Evolutionary conservation across 768 basidiomycete genomes (phyloP).

Genomic region (Phlegmacium glaucopus): DNA sequence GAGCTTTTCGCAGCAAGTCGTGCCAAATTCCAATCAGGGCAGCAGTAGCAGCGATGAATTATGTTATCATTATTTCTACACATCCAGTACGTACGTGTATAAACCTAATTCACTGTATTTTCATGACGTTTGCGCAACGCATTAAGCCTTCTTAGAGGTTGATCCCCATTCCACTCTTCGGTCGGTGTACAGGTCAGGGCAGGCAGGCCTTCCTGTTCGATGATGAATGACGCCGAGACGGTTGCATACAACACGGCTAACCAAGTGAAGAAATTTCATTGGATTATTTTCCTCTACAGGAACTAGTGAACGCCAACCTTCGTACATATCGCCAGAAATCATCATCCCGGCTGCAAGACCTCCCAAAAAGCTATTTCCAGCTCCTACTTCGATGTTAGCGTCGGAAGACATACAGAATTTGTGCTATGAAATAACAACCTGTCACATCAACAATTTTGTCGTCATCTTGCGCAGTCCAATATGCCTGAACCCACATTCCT

Average conservation of each 20-base stretch:
- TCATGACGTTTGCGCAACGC: slow-evolving; percentile 42
- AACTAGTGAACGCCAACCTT: slow-evolving; percentile 46
- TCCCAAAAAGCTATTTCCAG: slow-evolving; percentile 89
- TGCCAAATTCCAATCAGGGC: slow-evolving; percentile 48
- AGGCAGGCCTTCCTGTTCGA: slow-evolving; percentile 83
- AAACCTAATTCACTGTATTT: slow-evolving; percentile 32
- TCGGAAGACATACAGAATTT: slow-evolving; percentile 5
- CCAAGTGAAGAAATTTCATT: not conserved
- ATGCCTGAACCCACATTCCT: slow-evolving; percentile 70
- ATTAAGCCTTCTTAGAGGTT: slow-evolving; percentile 54
- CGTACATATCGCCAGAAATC: slow-evolving; percentile 54
- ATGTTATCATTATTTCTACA: slow-evolving; percentile 18
- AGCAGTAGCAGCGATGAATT: slow-evolving; percentile 14
- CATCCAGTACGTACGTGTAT: slow-evolving; percentile 29
- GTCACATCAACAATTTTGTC: slow-evolving; percentile 76
- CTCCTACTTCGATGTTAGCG: slow-evolving; percentile 46
- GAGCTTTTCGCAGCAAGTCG: slow-evolving; percentile 90
- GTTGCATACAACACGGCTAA: slow-evolving; percentile 71
- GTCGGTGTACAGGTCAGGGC: slow-evolving; percentile 31
- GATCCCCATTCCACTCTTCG: slow-evolving; percentile 70
- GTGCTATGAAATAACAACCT: slow-evolving; percentile 38
- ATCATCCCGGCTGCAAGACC: slow-evolving; percentile 75
- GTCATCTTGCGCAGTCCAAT: slow-evolving; percentile 50
- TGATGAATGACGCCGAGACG: slow-evolving; percentile 77
- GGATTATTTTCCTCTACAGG: not conserved